Evolutionary conservation across 768 basidiomycete species (phyloP).

Genomic region (Boletus vermiculosoides): DNA sequence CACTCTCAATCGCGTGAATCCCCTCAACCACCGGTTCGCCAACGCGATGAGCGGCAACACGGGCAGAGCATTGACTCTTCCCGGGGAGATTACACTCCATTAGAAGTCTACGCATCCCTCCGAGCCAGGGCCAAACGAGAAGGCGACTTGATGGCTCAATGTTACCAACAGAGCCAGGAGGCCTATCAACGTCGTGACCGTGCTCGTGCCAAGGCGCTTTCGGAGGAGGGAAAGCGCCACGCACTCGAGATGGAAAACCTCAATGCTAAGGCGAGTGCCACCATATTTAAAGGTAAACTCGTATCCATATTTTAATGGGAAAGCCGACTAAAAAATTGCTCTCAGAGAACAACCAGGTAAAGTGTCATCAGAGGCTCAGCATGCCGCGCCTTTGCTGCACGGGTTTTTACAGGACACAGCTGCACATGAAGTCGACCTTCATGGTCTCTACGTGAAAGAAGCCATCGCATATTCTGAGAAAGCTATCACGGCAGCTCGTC

Average conservation of each 20-base stretch:
- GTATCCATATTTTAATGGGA: slow-evolving; percentile 9
- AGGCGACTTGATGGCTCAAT: slow-evolving; percentile 70
- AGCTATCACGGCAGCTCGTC: slow-evolving; percentile 65
- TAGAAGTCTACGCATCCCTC: slow-evolving; percentile 54
- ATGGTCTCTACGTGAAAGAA: slow-evolving; percentile 92
- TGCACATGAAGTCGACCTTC: slow-evolving; percentile 79
- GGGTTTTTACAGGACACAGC: slow-evolving; percentile 48
- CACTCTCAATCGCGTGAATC: neutral
- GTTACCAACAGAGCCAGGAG: slow-evolving; percentile 63
- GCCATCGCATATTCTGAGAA: slow-evolving; percentile 71
- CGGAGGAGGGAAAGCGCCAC: slow-evolving; percentile 76
- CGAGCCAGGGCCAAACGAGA: slow-evolving; percentile 74
- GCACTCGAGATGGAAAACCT: slow-evolving; percentile 70
- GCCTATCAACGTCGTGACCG: slow-evolving; percentile 74
- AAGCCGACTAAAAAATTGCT: neutral
- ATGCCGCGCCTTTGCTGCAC: neutral
- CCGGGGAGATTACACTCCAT: neutral
- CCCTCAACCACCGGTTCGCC: neutral
- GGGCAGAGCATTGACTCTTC: neutral
- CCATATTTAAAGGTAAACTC: slow-evolving; percentile 66
- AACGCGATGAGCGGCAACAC: neutral
- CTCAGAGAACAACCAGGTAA: slow-evolving; percentile 74
- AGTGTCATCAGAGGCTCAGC: neutral
- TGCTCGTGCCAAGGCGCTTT: slow-evolving; percentile 76
- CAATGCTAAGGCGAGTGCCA: slow-evolving; percentile 77